Evolutionary conservation across 2,329 filamentous ascomycete genomes (phyloP).

Genomic region (Trichoderma sp.): DNA sequence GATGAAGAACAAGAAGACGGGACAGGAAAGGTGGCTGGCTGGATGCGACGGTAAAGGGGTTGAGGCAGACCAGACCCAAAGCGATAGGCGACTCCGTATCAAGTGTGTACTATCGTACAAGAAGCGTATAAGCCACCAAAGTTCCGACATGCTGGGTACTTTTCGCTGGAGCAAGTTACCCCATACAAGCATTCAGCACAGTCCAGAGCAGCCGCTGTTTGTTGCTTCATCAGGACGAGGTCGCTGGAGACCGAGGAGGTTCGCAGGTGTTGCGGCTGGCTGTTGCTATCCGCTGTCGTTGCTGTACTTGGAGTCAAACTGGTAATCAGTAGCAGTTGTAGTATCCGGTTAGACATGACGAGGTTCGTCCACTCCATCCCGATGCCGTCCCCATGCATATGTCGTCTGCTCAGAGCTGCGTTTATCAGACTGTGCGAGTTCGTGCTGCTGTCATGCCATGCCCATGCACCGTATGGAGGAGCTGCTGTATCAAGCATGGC

Average conservation of each 20-base stretch:
- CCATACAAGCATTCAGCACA: not conserved
- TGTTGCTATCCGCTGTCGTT: not conserved
- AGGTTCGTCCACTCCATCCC: not conserved
- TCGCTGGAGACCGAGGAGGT: not conserved
- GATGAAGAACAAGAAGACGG: too few species aligned
- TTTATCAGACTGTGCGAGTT: too few species aligned
- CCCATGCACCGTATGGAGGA: not conserved
- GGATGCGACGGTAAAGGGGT: not conserved
- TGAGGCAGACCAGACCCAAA: not conserved
- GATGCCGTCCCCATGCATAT: too few species aligned
- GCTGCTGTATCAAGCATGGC: conserved; percentile 1
- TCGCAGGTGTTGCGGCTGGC: not conserved
- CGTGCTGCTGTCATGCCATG: too few species aligned
- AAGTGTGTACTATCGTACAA: too few species aligned
- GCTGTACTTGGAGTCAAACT: not conserved
- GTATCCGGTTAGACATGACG: conserved; percentile 1
- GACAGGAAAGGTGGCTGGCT: too few species aligned
- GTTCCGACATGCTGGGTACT: not conserved
- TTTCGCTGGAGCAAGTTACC: not conserved
- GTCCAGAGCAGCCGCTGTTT: not conserved
- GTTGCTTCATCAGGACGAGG: not conserved
- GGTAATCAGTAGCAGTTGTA: too few species aligned
- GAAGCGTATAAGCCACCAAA: not conserved
- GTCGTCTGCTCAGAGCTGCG: too few species aligned
- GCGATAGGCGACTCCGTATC: not conserved